A percentile compares a stretch with the other conserved stretches of the same genome.
These are phyloP conservation scores for Mucor ambiguus DNA, from an alignment of 371 early-diverging fungal genomes.

Conservation along the genomic window DNA sequence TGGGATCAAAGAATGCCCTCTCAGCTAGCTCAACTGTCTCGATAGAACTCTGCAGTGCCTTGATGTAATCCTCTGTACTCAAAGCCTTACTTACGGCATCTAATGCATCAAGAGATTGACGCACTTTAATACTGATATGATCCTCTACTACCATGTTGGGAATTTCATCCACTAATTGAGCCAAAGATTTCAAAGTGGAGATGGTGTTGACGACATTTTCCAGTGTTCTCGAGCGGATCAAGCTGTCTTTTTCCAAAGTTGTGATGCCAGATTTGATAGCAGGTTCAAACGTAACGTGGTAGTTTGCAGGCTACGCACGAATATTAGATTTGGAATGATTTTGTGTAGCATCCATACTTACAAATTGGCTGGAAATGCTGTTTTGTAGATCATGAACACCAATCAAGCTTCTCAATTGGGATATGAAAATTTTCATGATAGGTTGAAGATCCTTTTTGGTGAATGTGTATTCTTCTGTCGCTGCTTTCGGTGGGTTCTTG, in stretches of 20 bases:
- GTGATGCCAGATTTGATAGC: constrained; percentile 36
- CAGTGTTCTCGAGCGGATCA: constrained; percentile 65
- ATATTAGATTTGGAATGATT: neutral
- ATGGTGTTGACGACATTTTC: constrained; percentile 75
- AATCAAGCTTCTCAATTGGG: constrained; percentile 79
- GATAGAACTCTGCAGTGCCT: constrained; percentile 59
- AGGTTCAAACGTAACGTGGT: constrained; percentile 20
- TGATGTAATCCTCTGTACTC: constrained; percentile 30
- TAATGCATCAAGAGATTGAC: constrained; percentile 39
- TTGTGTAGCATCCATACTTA: neutral
- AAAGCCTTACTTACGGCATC: constrained; percentile 29
- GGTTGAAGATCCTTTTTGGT: constrained; percentile 64
- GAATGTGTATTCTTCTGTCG: constrained; percentile 26
- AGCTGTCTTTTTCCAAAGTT: constrained; percentile 75
- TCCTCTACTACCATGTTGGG: constrained; percentile 93
- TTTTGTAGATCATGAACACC: constrained; percentile 66
- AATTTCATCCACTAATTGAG: constrained; percentile 75
- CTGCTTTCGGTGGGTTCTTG: constrained; percentile 52
- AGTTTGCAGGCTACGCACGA: constrained; percentile 7
- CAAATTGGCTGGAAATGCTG: neutral
- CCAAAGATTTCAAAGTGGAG: constrained; percentile 77
- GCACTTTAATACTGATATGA: constrained; percentile 63
- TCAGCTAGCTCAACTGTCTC: constrained; percentile 75
- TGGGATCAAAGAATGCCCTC: constrained; percentile 94
- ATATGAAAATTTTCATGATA: constrained; percentile 74